Conservation (phyloP, 768 basidiomycete species). For the Suillus spraguei region DNA sequence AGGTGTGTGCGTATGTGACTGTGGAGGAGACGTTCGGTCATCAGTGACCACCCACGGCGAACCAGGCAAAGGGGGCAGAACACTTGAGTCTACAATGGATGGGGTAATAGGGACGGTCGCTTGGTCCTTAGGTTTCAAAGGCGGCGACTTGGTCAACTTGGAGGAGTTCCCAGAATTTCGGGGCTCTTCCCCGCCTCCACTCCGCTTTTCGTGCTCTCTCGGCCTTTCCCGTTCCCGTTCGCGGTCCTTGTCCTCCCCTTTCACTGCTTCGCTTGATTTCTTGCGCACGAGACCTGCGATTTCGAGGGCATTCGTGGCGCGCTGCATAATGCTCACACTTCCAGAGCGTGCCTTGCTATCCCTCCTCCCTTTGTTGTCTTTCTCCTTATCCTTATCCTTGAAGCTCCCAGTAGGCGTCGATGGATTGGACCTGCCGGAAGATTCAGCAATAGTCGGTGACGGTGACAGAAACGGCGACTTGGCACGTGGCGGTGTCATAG, state of each 20-base stretch:
- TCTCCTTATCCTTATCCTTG: constrained; percentile 52
- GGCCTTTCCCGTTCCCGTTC: constrained; percentile 45
- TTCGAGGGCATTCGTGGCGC: constrained; percentile 89
- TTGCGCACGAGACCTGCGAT: constrained; percentile 84
- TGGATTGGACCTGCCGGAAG: constrained; percentile 60
- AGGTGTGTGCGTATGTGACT: constrained; percentile 44
- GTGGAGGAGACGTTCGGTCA: constrained; percentile 39
- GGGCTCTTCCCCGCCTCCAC: constrained; percentile 53
- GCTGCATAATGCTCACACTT: constrained; percentile 95
- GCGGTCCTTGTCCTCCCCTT: constrained; percentile 55
- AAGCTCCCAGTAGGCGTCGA: constrained; percentile 67
- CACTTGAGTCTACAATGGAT: constrained; percentile 34
- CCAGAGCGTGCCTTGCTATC: constrained; percentile 72
- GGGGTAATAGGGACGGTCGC: constrained; percentile 51
- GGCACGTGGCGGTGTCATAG: constrained; percentile 52
- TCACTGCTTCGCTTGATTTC: constrained; percentile 75
- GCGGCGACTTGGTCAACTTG: constrained; percentile 72
- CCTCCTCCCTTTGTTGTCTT: constrained; percentile 49
- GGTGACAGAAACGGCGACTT: constrained; percentile 60
- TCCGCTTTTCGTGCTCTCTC: constrained; percentile 46
- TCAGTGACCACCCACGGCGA: constrained; percentile 79
- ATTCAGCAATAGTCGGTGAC: constrained; percentile 52
- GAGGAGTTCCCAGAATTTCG: constrained; percentile 58
- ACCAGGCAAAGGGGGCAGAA: constrained; percentile 41
- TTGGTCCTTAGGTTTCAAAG: constrained; percentile 53